Percentiles rank a stretch among this genome's conserved stretches.
These are phyloP conservation scores for Pythium dissotocum DNA, from an alignment of 352 stramenopile genomes.

Conservation along the genomic window DNA sequence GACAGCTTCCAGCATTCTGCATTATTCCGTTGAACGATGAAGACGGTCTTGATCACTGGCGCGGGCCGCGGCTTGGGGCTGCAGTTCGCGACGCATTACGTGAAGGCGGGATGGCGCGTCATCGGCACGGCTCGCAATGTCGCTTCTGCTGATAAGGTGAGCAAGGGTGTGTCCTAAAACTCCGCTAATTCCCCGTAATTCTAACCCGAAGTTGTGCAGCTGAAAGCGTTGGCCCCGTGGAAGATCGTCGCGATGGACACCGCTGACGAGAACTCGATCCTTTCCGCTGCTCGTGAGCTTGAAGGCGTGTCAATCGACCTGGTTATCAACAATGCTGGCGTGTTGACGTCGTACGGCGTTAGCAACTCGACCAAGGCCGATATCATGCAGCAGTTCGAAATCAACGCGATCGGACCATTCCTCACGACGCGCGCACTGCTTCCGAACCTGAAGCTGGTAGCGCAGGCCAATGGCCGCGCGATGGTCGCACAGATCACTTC, in stretches of 20 bases:
- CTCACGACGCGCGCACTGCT: conserved; percentile 29
- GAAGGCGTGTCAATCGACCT: conserved; percentile 32
- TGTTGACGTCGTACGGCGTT: conserved; percentile 22
- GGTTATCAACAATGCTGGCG: conserved; percentile 45
- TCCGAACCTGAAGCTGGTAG: conserved; percentile 18
- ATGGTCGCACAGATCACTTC: conserved; percentile 26
- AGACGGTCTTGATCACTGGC: conserved; percentile 40
- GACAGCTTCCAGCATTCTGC: not conserved
- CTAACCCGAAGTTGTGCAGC: not conserved
- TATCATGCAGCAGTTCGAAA: conserved; percentile 32
- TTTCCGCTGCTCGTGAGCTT: conserved; percentile 13
- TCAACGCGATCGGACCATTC: conserved; percentile 41
- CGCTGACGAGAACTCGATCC: conserved; percentile 27
- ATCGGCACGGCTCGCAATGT: conserved; percentile 30
- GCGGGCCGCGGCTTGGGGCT: conserved; percentile 34
- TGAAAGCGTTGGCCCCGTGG: conserved; percentile 17
- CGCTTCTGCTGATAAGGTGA: conserved; percentile 21
- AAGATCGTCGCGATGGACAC: conserved; percentile 27
- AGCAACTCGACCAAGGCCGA: conserved; percentile 24
- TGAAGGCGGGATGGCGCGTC: conserved; percentile 30
- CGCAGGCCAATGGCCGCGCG: conserved; percentile 12
- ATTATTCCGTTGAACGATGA: conserved; percentile 2
- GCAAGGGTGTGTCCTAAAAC: not conserved
- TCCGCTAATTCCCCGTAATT: not conserved
- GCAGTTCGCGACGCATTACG: conserved; percentile 32